Percentiles rank a stretch among this genome's conserved stretches.
phyloP scores from a whole-genome alignment of 768 basidiomycete species.

The Leccinum uliginosum region DNA sequence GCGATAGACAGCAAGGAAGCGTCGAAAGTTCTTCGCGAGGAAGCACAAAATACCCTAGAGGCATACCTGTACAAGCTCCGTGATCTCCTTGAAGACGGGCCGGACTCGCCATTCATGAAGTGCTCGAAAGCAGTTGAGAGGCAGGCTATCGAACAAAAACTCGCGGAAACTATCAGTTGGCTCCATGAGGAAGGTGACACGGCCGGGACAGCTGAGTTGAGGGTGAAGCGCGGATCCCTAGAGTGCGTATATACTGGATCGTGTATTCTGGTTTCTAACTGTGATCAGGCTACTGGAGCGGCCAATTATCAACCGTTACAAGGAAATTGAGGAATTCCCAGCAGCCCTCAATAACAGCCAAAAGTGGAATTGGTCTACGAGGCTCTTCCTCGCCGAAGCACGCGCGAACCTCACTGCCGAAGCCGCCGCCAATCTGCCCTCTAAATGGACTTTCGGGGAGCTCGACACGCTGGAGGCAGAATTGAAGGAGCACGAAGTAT shows the following conservation, averaged over 20 bases:
- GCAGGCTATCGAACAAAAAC: constrained; percentile 53
- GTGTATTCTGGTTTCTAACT: constrained; percentile 3
- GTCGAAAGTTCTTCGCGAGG: constrained; percentile 74
- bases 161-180: constrained; percentile 80
- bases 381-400: constrained; percentile 82
- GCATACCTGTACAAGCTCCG: constrained; percentile 89
- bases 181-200: constrained; percentile 77
- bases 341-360: constrained; percentile 77
- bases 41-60: constrained; percentile 88
- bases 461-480: constrained; percentile 73
- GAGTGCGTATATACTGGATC: constrained; percentile 55
- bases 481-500: constrained; percentile 74
- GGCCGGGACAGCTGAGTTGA: constrained; percentile 72
- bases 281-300: constrained; percentile 61
- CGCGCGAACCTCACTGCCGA: constrained; percentile 68
- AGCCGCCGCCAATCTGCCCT: constrained; percentile 51
- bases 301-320: constrained; percentile 82
- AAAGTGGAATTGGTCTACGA: constrained; percentile 85
- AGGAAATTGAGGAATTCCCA: constrained; percentile 85
- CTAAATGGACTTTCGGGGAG: constrained; percentile 86
- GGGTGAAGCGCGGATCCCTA: constrained; percentile 70
- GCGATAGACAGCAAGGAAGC: constrained; percentile 75
- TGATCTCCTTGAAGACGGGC: constrained; percentile 68
- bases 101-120: constrained; percentile 74
- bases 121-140: constrained; percentile 77